phyloP scores from a whole-genome alignment of 1,284 basidiomycete species.

The Ceratobasidium sp. region DNA sequence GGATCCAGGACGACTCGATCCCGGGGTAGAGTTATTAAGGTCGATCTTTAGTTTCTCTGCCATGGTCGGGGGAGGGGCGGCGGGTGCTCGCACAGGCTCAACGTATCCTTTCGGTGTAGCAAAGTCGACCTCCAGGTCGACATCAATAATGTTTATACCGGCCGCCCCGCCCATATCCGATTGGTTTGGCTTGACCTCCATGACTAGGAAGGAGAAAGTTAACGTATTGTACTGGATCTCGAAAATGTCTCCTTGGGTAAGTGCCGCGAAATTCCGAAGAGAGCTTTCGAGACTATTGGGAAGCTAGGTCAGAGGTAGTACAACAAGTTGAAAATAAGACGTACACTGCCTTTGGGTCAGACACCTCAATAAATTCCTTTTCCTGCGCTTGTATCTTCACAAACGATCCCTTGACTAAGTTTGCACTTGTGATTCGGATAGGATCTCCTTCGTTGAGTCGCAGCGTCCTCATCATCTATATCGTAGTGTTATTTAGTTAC shows the following conservation, averaged over 20 bases:
- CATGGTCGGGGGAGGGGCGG: conserved; percentile 90
- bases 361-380: conserved; percentile 93
- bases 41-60: conserved; percentile 97
- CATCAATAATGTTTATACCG: conserved; percentile 93
- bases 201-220: conserved; percentile 93
- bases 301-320: conserved; percentile 3
- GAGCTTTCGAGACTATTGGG: conserved; percentile 87
- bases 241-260: conserved; percentile 91
- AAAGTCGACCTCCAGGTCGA: conserved; percentile 88
- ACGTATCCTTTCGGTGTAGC: conserved; percentile 72
- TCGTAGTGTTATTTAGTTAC: conserved; percentile 33
- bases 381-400: conserved; percentile 98
- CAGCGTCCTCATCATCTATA: conserved; percentile 94
- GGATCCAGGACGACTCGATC: conserved; percentile 82
- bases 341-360: conserved; percentile 96
- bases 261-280: conserved; percentile 90
- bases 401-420: conserved; percentile 92
- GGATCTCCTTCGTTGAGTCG: conserved; percentile 94
- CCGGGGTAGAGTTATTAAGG: conserved; percentile 79
- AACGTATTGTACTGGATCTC: conserved; percentile 94
- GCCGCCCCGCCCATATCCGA: conserved; percentile 59
- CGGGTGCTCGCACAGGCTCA: conserved; percentile 88
- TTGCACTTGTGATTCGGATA: conserved; percentile 88
- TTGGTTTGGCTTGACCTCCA: conserved; percentile 88
- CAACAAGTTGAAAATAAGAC: conserved; percentile 53